These are phyloP conservation scores for Podospora pseudocomata DNA, from an alignment of 495 filamentous ascomycete species.

Conservation along the genomic window DNA sequence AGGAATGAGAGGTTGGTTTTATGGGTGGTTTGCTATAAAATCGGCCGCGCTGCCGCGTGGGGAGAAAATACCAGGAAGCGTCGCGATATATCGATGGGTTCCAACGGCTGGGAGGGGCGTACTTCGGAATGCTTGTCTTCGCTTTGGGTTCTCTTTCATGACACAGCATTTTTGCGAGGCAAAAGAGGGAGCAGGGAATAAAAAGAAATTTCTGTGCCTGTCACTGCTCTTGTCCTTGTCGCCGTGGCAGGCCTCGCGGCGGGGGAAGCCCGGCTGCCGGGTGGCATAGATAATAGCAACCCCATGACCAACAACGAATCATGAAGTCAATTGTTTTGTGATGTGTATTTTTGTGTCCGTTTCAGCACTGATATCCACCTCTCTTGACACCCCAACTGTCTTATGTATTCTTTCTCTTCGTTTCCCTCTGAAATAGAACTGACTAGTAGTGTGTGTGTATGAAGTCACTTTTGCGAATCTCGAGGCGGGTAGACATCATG, in stretches of 20 bases:
- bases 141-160: constrained; percentile 33
- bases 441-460: too few species aligned
- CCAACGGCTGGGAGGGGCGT: constrained; percentile 36
- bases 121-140: constrained; percentile 38
- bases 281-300: not conserved
- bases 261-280: not conserved
- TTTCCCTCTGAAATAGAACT: too few species aligned
- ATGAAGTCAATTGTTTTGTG: not conserved
- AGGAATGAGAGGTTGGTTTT: constrained; percentile 8
- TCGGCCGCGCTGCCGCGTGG: constrained; percentile 26
- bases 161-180: constrained; percentile 19
- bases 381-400: too few species aligned
- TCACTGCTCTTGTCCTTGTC: not conserved
- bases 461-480: too few species aligned
- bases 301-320: not conserved
- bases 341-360: too few species aligned
- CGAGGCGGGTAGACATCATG: too few species aligned
- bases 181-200: constrained; percentile 34
- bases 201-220: constrained; percentile 5
- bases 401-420: too few species aligned
- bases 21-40: constrained; percentile 22
- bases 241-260: not conserved
- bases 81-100: constrained; percentile 33
- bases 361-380: too few species aligned
- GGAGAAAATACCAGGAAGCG: constrained; percentile 18